These are phyloP conservation scores for Clitopilus hobsonii DNA, from an alignment of 768 basidiomycete genomes.

Conservation along the genomic window DNA sequence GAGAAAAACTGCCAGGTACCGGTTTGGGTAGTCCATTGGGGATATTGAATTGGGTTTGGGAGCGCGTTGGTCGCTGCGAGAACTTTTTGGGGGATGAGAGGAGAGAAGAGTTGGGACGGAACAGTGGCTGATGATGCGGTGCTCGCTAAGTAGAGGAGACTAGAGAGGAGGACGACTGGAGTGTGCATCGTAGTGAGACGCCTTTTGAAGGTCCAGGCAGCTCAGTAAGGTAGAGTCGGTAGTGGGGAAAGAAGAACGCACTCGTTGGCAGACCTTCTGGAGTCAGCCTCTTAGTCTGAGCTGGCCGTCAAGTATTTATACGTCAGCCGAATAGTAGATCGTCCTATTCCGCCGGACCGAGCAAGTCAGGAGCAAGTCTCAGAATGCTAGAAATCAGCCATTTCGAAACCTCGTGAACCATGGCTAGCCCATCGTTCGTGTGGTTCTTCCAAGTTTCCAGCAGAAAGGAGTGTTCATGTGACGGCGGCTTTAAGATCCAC, in stretches of 20 bases:
- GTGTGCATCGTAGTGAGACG: background rate
- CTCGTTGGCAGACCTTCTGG: background rate
- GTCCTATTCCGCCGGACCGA: slow-evolving; percentile 15
- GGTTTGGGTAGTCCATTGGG: slow-evolving; percentile 48
- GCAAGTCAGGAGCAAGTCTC: slow-evolving; percentile 1
- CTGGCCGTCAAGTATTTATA: slow-evolving; percentile 4
- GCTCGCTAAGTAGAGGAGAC: slow-evolving; percentile 7
- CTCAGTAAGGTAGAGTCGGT: too few relatives aligned
- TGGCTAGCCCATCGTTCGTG: slow-evolving; percentile 6
- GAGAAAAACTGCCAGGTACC: slow-evolving; percentile 52
- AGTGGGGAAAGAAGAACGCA: background rate
- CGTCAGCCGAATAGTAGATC: slow-evolving; percentile 1
- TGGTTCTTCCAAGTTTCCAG: background rate
- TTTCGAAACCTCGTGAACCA: background rate
- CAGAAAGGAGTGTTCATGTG: background rate
- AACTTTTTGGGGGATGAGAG: slow-evolving; percentile 54
- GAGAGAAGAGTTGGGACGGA: slow-evolving; percentile 51
- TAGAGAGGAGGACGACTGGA: slow-evolving; percentile 11
- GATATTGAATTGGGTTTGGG: slow-evolving; percentile 43
- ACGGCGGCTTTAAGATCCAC: background rate
- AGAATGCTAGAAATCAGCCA: background rate
- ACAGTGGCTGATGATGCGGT: slow-evolving; percentile 19
- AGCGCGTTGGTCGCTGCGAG: slow-evolving; percentile 45
- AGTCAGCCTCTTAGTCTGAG: slow-evolving; percentile 4
- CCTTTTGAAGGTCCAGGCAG: background rate